Evolutionary conservation across 805 yeast species (phyloP).

Genomic region (Yamadazyma olivae): DNA sequence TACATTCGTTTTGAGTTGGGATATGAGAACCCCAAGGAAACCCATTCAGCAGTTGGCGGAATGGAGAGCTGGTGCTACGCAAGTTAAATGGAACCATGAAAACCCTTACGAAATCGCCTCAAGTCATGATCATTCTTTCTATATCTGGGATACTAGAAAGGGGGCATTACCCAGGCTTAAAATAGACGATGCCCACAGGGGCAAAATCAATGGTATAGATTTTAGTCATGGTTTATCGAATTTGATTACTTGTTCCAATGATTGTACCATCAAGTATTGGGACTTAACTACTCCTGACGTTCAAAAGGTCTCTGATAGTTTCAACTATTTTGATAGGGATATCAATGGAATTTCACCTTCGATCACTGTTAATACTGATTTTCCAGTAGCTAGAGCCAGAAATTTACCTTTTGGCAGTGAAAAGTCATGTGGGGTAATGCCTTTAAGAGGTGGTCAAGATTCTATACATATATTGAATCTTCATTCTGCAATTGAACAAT

Average conservation of each 20-base stretch:
- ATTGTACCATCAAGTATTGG: slow-evolving; percentile 81
- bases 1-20: slow-evolving; percentile 87
- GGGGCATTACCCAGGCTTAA: slow-evolving; percentile 72
- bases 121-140: slow-evolving; percentile 76
- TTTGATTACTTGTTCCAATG: slow-evolving; percentile 82
- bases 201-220: slow-evolving; percentile 87
- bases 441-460: slow-evolving; percentile 80
- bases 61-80: slow-evolving; percentile 93
- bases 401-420: slow-evolving; percentile 81
- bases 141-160: slow-evolving; percentile 85
- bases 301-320: slow-evolving; percentile 12
- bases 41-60: slow-evolving; percentile 85
- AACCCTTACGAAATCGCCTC: slow-evolving; percentile 80
- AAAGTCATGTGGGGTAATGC: slow-evolving; percentile 80
- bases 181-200: slow-evolving; percentile 67
- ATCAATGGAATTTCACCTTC: slow-evolving; percentile 35
- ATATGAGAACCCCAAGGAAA: slow-evolving; percentile 70
- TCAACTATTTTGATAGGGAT: slow-evolving; percentile 17
- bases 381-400: slow-evolving; percentile 88
- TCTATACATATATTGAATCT: slow-evolving; percentile 54
- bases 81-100: slow-evolving; percentile 86
- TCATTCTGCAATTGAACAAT: slow-evolving; percentile 30
- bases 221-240: slow-evolving; percentile 62
- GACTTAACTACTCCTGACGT: slow-evolving; percentile 39
- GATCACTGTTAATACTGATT: slow-evolving; percentile 64